Percentiles rank a stretch among this genome's conserved stretches.
These are phyloP conservation scores for Glycine tomentella DNA, from an alignment of 306 rosid species.

Conservation along the genomic window DNA sequence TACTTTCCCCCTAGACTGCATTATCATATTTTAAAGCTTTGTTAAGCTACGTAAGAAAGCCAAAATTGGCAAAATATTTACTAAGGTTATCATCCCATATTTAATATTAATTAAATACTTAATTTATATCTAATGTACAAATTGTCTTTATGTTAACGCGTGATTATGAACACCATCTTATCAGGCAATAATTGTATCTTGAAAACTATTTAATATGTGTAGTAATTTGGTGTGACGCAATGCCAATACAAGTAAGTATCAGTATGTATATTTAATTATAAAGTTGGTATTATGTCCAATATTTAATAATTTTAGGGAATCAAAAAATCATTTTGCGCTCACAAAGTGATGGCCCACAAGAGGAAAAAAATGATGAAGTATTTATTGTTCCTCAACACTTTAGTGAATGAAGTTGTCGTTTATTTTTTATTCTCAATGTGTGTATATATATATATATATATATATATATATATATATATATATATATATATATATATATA, in stretches of 20 bases:
- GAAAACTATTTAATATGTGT: not conserved
- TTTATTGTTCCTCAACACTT: not conserved
- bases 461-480: too few species aligned
- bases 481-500: too few species aligned
- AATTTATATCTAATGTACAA: not conserved
- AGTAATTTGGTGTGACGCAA: not conserved
- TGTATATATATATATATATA: too few species aligned
- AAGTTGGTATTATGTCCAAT: not conserved
- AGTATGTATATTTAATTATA: not conserved
- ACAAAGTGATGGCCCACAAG: constrained; percentile 25
- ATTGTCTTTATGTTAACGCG: not conserved
- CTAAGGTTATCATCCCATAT: not conserved
- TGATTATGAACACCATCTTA: not conserved
- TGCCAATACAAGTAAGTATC: not conserved
- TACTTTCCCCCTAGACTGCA: not conserved
- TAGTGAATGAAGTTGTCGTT: not conserved
- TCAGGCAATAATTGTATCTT: not conserved
- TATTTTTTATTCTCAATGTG: not conserved
- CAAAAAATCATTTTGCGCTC: not conserved
- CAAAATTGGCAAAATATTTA: not conserved
- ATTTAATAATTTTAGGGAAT: not conserved
- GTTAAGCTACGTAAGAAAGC: not conserved
- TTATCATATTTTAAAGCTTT: not conserved
- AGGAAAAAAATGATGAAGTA: not conserved
- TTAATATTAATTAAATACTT: not conserved